A percentile compares a stretch with the other conserved stretches of the same genome.
phyloP scores from a whole-genome alignment of 2,329 filamentous ascomycete genomes.

The Alternaria rosae region DNA sequence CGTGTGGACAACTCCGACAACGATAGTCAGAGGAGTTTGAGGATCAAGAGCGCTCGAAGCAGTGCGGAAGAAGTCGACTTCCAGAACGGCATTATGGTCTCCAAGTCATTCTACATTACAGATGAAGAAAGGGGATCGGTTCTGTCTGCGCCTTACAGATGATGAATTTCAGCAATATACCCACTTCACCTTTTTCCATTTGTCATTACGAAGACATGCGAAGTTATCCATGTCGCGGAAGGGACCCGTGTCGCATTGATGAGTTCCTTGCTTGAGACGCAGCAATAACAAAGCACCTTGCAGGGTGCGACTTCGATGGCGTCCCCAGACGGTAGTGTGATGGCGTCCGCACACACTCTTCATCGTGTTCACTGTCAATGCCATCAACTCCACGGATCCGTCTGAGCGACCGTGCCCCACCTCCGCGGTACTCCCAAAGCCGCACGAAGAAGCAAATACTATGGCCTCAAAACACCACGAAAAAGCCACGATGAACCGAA shows the following conservation, averaged over 20 bases:
- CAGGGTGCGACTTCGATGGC: background rate
- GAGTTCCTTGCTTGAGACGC: background rate
- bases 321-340: background rate
- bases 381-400: background rate
- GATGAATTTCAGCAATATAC: background rate
- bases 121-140: constrained; percentile 33
- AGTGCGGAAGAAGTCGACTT: constrained; percentile 31
- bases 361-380: background rate
- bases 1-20: constrained; percentile 21
- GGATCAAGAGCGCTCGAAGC: constrained; percentile 23
- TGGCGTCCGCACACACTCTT: background rate
- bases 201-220: background rate
- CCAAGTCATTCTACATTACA: constrained; percentile 40
- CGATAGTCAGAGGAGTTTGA: constrained; percentile 36
- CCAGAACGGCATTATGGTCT: constrained; percentile 38
- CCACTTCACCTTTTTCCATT: background rate
- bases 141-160: constrained; percentile 11
- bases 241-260: background rate
- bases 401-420: background rate
- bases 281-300: background rate
- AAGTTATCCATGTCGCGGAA: background rate
- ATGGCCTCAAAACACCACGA: background rate
- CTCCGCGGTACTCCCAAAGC: background rate
- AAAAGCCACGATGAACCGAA: background rate
- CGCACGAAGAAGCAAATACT: background rate